phyloP scores from a whole-genome alignment of 495 filamentous ascomycete genomes.

The Xylaria longipes region DNA sequence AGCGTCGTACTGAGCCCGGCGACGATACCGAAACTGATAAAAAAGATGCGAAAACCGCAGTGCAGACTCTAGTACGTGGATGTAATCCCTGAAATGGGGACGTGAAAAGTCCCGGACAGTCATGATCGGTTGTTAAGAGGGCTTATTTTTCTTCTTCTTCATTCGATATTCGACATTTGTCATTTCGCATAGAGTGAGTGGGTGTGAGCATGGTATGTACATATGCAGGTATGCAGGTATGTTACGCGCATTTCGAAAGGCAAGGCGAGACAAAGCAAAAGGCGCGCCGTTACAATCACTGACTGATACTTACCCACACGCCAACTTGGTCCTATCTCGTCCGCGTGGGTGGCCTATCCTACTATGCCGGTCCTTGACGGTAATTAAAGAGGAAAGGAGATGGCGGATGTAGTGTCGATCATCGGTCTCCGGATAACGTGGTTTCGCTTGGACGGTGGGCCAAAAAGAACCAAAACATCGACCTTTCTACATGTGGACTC shows the following conservation, averaged over 20 bases:
- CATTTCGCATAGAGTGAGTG: constrained; percentile 2
- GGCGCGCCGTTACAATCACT: constrained; percentile 2
- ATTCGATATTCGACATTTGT: constrained; percentile 16
- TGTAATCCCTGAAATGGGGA: not conserved
- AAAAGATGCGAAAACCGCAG: constrained; percentile 1
- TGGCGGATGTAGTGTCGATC: constrained; percentile 20
- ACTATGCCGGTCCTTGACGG: constrained; percentile 8
- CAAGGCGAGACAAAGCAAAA: not conserved
- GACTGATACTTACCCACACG: not conserved
- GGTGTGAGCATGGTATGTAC: not conserved
- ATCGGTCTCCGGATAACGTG: constrained; percentile 25
- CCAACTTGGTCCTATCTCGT: not conserved
- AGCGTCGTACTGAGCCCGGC: constrained; percentile 13
- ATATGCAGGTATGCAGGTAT: constrained; percentile 2
- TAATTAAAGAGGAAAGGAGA: constrained; percentile 18
- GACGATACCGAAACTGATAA: constrained; percentile 19
- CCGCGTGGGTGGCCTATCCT: not conserved
- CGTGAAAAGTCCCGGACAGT: constrained; percentile 16
- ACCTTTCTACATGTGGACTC: not conserved
- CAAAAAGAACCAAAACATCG: constrained; percentile 3
- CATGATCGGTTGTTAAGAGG: not conserved
- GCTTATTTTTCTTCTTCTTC: constrained; percentile 4
- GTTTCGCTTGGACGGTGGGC: not conserved
- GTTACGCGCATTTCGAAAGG: not conserved
- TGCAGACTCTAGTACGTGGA: not conserved